Evolutionary conservation across 1,139 yeast species (phyloP), one percentile per base, ranked within the genome.

Genomic region (Protomyces pachydermus): DNA sequence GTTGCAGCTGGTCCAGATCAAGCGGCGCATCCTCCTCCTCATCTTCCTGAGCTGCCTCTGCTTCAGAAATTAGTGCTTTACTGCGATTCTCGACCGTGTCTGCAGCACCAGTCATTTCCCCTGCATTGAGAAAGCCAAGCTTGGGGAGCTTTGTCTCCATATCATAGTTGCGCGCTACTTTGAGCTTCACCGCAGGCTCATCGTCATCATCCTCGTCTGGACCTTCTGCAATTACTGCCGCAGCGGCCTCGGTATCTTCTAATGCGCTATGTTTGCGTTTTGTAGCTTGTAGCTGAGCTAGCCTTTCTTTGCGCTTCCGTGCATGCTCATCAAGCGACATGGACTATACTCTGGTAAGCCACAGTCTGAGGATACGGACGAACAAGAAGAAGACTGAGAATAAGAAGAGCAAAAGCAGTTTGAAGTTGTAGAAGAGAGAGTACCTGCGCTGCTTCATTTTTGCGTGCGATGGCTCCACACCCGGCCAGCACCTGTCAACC

Each of bases 81-180:
- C 65, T 52, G 53, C 65, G 60, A 74, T 70, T 61, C 71, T 71
- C 48, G 67, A 70, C 53, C 74, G 65, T 1, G 72, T 68, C 50
- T 70, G 69, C 56, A 75, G 76, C 12, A 75, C 70, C 65, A 1
- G 68, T 58, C 8, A 38, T 3, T 14, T 35, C 12, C 0, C 74
- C 78, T 3, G 75, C 75, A n/a, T 74, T 74, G 1, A 72, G 70
- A 53, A 70, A 73, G 0, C 80, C 80, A 28, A 71, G 67, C 35
- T 70, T 71, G 2, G 77, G 73, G 0, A 71, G 72, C 8, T 73
- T 72, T 1, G 72, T 69, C 42, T 72, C 76, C 4, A 69, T 68
- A 67, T 78, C 78, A 64, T 73, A 78, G 67, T 78, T 78, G 58
- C 80, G 71, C 48, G 48, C 25, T 23, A 42, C 48, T 20, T 16